phyloP scores from a whole-genome alignment of 176 grass and related monocot species.

The Sorghum bicolor region Sorghum_bicolor_NCBIv3 NC_012872.2:3601501-3602000 shows the following conservation, averaged over 20 bases:
- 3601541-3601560: slow-evolving; percentile 95
- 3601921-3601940: background rate
- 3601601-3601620: slow-evolving; percentile 94
- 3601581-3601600: slow-evolving; percentile 93
- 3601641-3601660: slow-evolving; percentile 79
- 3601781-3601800: background rate
- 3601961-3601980: background rate
- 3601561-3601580: slow-evolving; percentile 93
- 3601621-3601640: slow-evolving; percentile 87
- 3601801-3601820: background rate
- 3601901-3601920: background rate
- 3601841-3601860: background rate
- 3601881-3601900: background rate
- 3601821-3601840: slow-evolving; percentile 1
- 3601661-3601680: slow-evolving; percentile 91
- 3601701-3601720: background rate
- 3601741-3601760: slow-evolving; percentile 7
- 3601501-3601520: slow-evolving; percentile 77
- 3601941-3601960: background rate
- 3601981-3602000: background rate
- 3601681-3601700: slow-evolving; percentile 45
- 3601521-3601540: slow-evolving; percentile 89
- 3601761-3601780: background rate
- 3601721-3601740: background rate
- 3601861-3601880: background rate